A percentile compares a stretch with the other conserved stretches of the same genome.
Conservation (phyloP, 768 basidiomycete genomes). For the Auriscalpium vulgare region DNA sequence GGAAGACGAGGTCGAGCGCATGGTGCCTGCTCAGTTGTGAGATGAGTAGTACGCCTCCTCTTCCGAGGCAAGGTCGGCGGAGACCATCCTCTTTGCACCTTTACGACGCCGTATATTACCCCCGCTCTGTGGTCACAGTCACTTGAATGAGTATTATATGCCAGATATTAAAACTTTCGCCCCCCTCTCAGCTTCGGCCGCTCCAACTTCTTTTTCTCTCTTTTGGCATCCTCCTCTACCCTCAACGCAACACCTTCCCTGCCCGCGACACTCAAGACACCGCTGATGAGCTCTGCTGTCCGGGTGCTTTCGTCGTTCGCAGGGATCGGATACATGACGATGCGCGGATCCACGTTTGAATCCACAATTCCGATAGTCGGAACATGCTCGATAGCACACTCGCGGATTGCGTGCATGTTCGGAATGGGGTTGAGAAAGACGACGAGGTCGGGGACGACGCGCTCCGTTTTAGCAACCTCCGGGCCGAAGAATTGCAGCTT, state of each 20-base stretch:
- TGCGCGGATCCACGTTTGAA: constrained; percentile 90
- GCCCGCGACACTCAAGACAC: constrained; percentile 85
- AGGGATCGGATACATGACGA: constrained; percentile 97
- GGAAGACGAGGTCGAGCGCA: constrained; percentile 2
- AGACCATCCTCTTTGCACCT: too few species aligned
- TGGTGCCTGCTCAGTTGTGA: not conserved
- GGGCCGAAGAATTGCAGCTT: constrained; percentile 63
- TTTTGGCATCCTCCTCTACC: constrained; percentile 20
- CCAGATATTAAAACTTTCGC: too few species aligned
- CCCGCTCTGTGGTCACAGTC: too few species aligned
- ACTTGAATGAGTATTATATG: too few species aligned
- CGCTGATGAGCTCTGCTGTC: constrained; percentile 85
- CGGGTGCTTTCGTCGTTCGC: constrained; percentile 95
- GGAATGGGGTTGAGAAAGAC: constrained; percentile 86
- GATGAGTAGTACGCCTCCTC: too few species aligned
- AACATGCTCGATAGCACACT: constrained; percentile 83
- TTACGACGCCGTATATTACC: too few species aligned
- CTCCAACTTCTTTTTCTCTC: not conserved
- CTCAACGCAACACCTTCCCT: constrained; percentile 57
- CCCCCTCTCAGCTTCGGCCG: too few species aligned
- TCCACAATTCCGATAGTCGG: constrained; percentile 94
- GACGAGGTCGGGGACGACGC: constrained; percentile 77
- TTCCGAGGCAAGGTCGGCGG: too few species aligned
- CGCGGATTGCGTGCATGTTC: constrained; percentile 80
- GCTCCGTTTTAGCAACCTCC: constrained; percentile 41